Evolutionary conservation across 257 asterid species (phyloP), one percentile per base, ranked within the genome.

Genomic region (Forsythia suspensa): DNA sequence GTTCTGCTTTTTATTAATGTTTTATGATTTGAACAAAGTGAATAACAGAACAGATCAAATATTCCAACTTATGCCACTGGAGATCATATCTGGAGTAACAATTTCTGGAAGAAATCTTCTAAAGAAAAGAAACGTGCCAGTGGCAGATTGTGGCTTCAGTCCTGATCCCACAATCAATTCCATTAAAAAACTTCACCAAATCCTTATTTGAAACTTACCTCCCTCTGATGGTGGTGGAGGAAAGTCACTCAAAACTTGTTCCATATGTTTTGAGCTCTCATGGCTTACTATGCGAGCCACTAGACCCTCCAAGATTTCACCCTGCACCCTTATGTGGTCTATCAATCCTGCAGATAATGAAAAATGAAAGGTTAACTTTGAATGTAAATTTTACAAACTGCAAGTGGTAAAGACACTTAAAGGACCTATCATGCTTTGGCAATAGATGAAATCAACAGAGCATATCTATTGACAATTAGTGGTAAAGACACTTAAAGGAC

Each of bases 241-340:
- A 83, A 81, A 86, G 82, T 95, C 97, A 75, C 77, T 85, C 77
- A 95, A 75, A 81, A 95, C 97, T 87, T 90, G 93, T 80, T 87
- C 89, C 93, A 95, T 82, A 71, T 92, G 96, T 79, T 87, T 87
- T 80, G 88, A 87, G 86, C 99, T 95, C 77, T 87, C 91, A 69
- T 79, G 92, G 87, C 91, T 92, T 77, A 95, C 98, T 16, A 93
- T 82, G 51, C 98, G 97, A 83, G 97, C 97, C 77, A 95, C 99
- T 71, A 95, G 95, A 74, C 99, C 99, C 87, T 95, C 99, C 90
- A 95, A 89, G 82, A 95, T 93, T 87, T 95, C 99, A 55, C 99
- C 99, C 87, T 95, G 99, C 84, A 83, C 97, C 87, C 86, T 84
- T 77, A 86, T 78, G 83, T 95, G 99, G 80, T 95, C 99, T 84